Percentiles rank a stretch among this genome's conserved stretches.
These are phyloP conservation scores for Thuidium tamariscinum DNA, from an alignment of 225 moss, liverwort and hornwort species.

Conservation along the genomic window DNA sequence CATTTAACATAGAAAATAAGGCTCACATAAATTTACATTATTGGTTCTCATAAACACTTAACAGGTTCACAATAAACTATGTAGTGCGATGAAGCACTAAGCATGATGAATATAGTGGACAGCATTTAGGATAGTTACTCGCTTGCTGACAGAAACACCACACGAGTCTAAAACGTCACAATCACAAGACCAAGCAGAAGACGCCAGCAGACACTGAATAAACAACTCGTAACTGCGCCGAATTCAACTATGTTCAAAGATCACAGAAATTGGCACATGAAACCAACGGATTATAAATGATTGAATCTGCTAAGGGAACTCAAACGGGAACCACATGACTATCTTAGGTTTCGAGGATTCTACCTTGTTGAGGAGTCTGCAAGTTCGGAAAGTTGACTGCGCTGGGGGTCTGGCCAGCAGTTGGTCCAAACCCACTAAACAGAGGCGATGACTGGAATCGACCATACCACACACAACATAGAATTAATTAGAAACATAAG, in stretches of 20 bases:
- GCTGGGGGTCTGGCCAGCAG: slow-evolving; percentile 29
- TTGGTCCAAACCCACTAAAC: slow-evolving; percentile 47
- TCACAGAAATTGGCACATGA: background rate
- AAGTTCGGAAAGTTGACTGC: slow-evolving; percentile 50
- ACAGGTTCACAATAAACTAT: no score
- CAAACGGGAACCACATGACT: background rate
- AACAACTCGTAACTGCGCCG: background rate
- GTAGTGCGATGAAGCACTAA: background rate
- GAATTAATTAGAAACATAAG: background rate
- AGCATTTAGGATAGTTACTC: background rate
- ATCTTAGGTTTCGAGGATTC: background rate
- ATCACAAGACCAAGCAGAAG: background rate
- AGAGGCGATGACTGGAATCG: slow-evolving; percentile 43
- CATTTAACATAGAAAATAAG: background rate
- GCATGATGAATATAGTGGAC: background rate
- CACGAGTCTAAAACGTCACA: background rate
- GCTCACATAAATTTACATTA: background rate
- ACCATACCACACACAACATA: background rate
- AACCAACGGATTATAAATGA: background rate
- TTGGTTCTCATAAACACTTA: no score
- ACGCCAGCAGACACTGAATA: background rate
- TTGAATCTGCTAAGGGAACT: background rate
- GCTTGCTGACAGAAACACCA: background rate
- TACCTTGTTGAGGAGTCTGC: slow-evolving; percentile 68
- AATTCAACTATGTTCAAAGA: background rate